Evolutionary conservation across 805 yeast species (phyloP), one percentile per base, ranked within the genome.

Genomic region (Saccharomycopsis sp.): DNA sequence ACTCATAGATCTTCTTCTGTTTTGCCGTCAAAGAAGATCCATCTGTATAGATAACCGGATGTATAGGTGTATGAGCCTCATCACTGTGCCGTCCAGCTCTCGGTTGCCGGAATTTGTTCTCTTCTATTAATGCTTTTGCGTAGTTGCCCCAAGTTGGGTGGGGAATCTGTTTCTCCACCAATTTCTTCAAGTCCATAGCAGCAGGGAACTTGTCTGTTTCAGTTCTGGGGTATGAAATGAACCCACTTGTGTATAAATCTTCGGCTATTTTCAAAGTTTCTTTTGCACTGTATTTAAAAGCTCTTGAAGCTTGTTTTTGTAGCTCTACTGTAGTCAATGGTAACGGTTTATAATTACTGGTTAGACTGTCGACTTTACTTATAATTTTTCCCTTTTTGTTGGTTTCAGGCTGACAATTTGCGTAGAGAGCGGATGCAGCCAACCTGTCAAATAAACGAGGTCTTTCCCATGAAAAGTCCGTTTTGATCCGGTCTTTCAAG

Each of bases 11-110:
- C 61, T 79, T 84, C 65, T 79, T 80, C 62, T 87, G 87, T 56
- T 79, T 80, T 0, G 68, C 71, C 12, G 60, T 72, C 53, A 67
- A 66, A 20, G 57, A 64, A 24, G 63, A 67, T 54, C 66, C 69
- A 53, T 71, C 75, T 34, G 67, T 77, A 63, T 74, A 80, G 59
- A 73, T 74, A 9, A 89, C 83, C 0, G 99, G 99, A 70, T 94
- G 97, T 59, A 94, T 94, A 0, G 99, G 97, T 2, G 99, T 98
- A 79, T 94, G 99, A 23, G 99, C 98, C 68, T 90, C 85, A 73
- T 94, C 99, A 67, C 91, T 88, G 67, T 89, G 85, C 12, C 75
- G 78, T 2, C 99, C 99, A 47, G 77, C 77, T 55, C 98, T 73
- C 0, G 99, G 99, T 2, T 67, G 66, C n/a, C 76, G 66, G 66